Evolutionary conservation across 306 rosid genomes (phyloP).

Genomic region (Dryas drummondii): DNA sequence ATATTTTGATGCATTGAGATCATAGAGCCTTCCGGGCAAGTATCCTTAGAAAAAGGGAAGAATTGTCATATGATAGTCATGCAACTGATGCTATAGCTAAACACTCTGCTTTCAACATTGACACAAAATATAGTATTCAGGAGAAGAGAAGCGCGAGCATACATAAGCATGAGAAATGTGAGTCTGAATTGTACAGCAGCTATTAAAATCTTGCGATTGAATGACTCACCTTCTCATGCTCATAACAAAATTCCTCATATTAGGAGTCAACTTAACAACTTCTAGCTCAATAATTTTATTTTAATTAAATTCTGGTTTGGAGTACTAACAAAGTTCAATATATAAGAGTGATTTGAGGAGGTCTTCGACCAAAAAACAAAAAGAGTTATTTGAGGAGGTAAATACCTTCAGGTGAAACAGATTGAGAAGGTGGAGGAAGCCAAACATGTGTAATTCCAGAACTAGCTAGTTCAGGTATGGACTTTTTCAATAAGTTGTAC

Average conservation of each 20-base stretch:
- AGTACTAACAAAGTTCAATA: no score
- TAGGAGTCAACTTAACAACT: no score
- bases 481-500: conserved; percentile 57
- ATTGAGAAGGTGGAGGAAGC: conserved; percentile 89
- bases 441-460: conserved; percentile 70
- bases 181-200: no score
- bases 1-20: conserved; percentile 71
- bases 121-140: no score
- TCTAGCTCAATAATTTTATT: no score
- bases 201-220: no score
- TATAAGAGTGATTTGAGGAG: background rate
- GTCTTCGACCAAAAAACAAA: background rate
- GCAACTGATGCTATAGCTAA: background rate
- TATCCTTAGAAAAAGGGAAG: conserved; percentile 40
- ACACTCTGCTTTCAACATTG: background rate
- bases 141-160: no score
- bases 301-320: no score
- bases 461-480: conserved; percentile 47
- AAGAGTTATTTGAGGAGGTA: background rate
- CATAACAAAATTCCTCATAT: no score
- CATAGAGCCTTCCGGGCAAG: conserved; percentile 83
- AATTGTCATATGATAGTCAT: background rate
- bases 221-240: no score
- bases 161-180: no score
- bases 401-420: conserved; percentile 42